phyloP scores from a whole-genome alignment of 129 eudicot species.

The Flaveria brownii region DNA sequence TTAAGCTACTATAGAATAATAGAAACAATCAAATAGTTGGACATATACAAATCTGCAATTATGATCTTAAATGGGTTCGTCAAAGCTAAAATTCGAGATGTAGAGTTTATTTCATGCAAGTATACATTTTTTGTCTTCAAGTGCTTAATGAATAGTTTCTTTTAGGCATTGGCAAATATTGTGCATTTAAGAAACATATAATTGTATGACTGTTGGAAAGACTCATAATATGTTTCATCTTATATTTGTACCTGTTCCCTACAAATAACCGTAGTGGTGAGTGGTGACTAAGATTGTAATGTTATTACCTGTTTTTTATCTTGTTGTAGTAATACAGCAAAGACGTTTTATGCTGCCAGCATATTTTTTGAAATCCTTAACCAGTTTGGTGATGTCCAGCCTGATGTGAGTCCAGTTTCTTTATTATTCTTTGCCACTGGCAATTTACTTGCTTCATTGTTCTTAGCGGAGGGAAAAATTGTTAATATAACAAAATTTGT shows the following conservation, averaged over 20 bases:
- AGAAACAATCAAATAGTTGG: neutral
- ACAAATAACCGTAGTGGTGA: neutral
- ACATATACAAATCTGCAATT: neutral
- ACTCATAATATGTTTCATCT: too few relatives aligned
- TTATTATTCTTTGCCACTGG: neutral
- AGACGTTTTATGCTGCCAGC: constrained; percentile 96
- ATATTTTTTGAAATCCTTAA: constrained; percentile 90
- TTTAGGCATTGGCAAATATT: neutral
- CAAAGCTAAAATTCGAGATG: too few relatives aligned
- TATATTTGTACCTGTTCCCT: too few relatives aligned
- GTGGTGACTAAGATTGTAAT: constrained; percentile 1
- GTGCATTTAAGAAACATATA: too few relatives aligned
- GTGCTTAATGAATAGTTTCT: neutral
- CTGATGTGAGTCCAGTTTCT: constrained; percentile 64
- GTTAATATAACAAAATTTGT: constrained; percentile 12
- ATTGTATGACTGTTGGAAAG: neutral
- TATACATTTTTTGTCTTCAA: neutral
- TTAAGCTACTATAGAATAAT: neutral
- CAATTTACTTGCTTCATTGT: neutral
- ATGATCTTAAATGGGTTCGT: constrained; percentile 16
- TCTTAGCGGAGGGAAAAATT: neutral
- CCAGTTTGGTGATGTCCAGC: constrained; percentile 79
- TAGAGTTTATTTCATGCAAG: neutral
- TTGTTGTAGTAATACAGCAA: constrained; percentile 76
- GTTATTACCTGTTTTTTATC: constrained; percentile 6